These are phyloP conservation scores for Protomyces arabidopsidicola DNA, from an alignment of 1,139 yeast species.

Conservation along the genomic window DNA sequence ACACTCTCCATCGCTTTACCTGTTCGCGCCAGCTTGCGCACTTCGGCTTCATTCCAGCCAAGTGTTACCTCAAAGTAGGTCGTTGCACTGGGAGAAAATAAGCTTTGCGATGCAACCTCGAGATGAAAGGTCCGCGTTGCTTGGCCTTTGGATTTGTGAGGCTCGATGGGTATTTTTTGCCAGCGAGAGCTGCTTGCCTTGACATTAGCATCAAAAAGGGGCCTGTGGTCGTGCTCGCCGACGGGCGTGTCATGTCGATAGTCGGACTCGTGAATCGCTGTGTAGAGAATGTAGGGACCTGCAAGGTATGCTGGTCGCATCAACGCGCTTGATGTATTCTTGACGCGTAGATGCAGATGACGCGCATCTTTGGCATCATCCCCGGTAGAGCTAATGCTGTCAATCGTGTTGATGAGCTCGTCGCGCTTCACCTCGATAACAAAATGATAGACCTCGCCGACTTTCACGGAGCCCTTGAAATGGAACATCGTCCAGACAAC, in stretches of 20 bases:
- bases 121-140: conserved; percentile 39
- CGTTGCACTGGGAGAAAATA: conserved; percentile 66
- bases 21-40: conserved; percentile 28
- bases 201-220: conserved; percentile 41
- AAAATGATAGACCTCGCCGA: conserved; percentile 19
- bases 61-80: conserved; percentile 66
- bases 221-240: conserved; percentile 11
- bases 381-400: neutral
- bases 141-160: conserved; percentile 34
- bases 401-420: neutral
- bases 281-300: conserved; percentile 87
- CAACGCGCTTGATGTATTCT: conserved; percentile 68
- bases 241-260: conserved; percentile 46
- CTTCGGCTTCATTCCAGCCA: conserved; percentile 47
- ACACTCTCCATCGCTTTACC: conserved; percentile 25
- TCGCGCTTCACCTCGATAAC: conserved; percentile 7
- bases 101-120: conserved; percentile 78
- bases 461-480: conserved; percentile 24
- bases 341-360: conserved; percentile 41
- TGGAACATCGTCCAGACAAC: conserved; percentile 9
- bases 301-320: conserved; percentile 81
- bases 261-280: conserved; percentile 65
- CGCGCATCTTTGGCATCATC: neutral
- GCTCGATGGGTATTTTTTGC: conserved; percentile 65
- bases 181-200: conserved; percentile 56